Base-by-base conservation (phyloP, 2,329 filamentous ascomycete species). In the Zasmidium angulare region DNA sequence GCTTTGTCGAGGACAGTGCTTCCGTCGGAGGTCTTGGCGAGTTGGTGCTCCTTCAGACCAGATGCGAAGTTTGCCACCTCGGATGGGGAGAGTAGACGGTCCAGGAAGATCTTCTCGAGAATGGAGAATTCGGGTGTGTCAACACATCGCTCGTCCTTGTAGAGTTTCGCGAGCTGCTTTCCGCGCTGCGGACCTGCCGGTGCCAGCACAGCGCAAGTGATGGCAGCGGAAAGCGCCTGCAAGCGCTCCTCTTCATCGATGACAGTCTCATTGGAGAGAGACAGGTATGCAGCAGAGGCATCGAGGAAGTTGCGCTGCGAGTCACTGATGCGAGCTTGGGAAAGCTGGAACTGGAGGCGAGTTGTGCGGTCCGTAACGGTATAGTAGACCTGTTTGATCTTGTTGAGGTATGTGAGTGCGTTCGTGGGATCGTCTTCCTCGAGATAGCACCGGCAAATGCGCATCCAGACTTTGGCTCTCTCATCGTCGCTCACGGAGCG, bases 81-180 rank as follows among this genome's bases (percentile, higher is more conserved):
- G n/a, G 82, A 84, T 0, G 89, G 86, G 0, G 86, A 85, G 51
- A 99, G 82, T 2, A 99, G 81, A 4, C 93, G 86, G 75, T 98
- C 91, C 51, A 98, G 82, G 75, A 96, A 96, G 86, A 99, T 98
- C 81, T 98, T 98, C 79, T 98, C 95, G 14, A 99, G 80, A 55
- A 99, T 97, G 51, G 86, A 82, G 71, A 89, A 93, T 76, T 98
- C 91, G 29, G 88, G 85, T 1, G 95, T 84, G 52, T 87, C 84
- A 2, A 82, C 80, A 0, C 90, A 84, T 26, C 95, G 86, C 66
- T 98, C 95, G 75, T 99, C 95, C 76, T 96, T 96, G 83, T 96
- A 96, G 14, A 99, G 80, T 55, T 89, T 87, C 3, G 87, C 91
- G 19, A 99, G 83, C 47, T 88, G 87, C 50, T 90, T 86, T 63